These are phyloP conservation scores for Dioszegia hungarica DNA, from an alignment of 768 basidiomycete genomes.

Conservation along the genomic window DNA sequence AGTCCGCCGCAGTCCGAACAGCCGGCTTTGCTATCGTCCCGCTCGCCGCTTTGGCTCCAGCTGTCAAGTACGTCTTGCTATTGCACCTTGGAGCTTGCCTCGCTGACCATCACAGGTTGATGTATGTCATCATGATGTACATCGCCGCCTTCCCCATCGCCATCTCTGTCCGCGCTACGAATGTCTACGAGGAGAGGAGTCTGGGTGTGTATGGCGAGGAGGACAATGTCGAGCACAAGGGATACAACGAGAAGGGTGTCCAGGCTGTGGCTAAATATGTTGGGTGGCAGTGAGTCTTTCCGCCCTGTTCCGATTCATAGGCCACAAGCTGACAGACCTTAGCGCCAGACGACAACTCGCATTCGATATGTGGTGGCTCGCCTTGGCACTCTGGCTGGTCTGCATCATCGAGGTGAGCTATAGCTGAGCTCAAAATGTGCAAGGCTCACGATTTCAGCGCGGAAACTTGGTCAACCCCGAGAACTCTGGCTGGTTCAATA, in stretches of 20 bases:
- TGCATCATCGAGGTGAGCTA: slow-evolving; percentile 85
- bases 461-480: slow-evolving; percentile 56
- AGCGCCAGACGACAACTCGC: slow-evolving; percentile 63
- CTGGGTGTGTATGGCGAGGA: slow-evolving; percentile 67
- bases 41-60: slow-evolving; percentile 70
- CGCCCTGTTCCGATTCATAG: not conserved
- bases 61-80: slow-evolving; percentile 65
- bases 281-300: slow-evolving; percentile 43
- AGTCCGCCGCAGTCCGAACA: slow-evolving; percentile 71
- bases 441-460: too few species aligned
- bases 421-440: not conserved
- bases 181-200: slow-evolving; percentile 80
- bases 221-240: slow-evolving; percentile 45
- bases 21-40: slow-evolving; percentile 79
- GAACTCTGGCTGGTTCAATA: slow-evolving; percentile 69
- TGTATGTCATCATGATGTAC: slow-evolving; percentile 86
- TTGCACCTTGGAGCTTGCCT: not conserved
- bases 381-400: slow-evolving; percentile 73
- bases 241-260: slow-evolving; percentile 22
- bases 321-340: not conserved
- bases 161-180: slow-evolving; percentile 64
- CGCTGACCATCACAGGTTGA: slow-evolving; percentile 55
- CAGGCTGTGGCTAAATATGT: slow-evolving; percentile 48
- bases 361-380: slow-evolving; percentile 98
- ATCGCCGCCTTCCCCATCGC: slow-evolving; percentile 31